Percentiles rank a stretch among this genome's conserved stretches.
These are phyloP conservation scores for Parietaria judaica DNA, from an alignment of 306 rosid genomes.

Conservation along the genomic window DNA sequence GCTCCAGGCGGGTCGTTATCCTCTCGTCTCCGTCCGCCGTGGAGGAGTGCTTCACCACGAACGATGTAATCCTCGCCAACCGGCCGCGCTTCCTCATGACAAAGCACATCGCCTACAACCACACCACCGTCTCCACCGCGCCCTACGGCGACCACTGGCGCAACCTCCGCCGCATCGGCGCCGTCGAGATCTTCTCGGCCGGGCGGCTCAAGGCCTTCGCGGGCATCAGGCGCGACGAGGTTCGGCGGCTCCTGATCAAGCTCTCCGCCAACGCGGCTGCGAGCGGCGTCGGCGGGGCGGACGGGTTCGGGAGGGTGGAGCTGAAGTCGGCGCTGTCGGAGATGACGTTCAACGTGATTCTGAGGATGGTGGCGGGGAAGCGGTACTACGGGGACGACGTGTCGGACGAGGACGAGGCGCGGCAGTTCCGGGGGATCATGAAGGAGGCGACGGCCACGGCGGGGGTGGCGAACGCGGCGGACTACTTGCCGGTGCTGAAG, in stretches of 20 bases:
- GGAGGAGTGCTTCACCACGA: constrained; percentile 1
- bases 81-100: not conserved
- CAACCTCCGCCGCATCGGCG: constrained; percentile 5
- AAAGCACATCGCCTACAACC: not conserved
- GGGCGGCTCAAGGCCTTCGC: not conserved
- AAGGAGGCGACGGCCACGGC: constrained; percentile 12
- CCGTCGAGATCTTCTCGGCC: constrained; percentile 1
- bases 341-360: constrained; percentile 37
- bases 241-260: not conserved
- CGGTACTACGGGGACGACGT: constrained; percentile 34
- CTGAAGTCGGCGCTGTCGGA: constrained; percentile 36
- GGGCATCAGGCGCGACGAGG: not conserved
- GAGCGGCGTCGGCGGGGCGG: not conserved
- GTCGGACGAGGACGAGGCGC: constrained; percentile 15
- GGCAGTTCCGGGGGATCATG: constrained; percentile 32
- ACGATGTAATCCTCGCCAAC: not conserved
- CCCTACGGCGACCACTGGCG: constrained; percentile 5
- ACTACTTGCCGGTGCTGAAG: constrained; percentile 14
- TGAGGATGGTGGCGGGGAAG: constrained; percentile 58
- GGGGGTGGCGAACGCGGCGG: constrained; percentile 9
- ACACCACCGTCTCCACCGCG: constrained; percentile 1
- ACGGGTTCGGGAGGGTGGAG: constrained; percentile 28
- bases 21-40: not conserved
- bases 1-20: not conserved
- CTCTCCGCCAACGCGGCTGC: not conserved